A percentile compares a stretch with the other conserved stretches of the same genome.
These are phyloP conservation scores for Laburnicola sp. DNA, from an alignment of 2,329 filamentous ascomycete species.

Conservation along the genomic window DNA sequence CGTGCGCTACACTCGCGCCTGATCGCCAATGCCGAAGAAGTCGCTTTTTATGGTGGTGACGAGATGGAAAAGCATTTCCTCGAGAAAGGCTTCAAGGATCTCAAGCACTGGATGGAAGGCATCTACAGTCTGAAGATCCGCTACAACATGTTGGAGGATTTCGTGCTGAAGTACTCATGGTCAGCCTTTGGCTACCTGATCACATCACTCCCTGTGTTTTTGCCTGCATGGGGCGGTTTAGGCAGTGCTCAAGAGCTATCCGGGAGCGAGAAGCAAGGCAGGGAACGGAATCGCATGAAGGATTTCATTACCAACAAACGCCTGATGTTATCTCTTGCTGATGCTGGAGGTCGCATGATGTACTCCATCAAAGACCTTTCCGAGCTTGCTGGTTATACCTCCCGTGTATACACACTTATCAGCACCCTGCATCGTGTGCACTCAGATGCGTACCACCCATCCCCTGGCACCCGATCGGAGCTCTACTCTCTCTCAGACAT, in stretches of 20 bases:
- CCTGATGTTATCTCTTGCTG: conserved; percentile 94
- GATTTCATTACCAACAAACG: conserved; percentile 99
- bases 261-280: conserved; percentile 55
- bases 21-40: conserved; percentile 95
- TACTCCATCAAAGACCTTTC: conserved; percentile 98
- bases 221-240: conserved; percentile 89
- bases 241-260: conserved; percentile 71
- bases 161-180: conserved; percentile 98
- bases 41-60: conserved; percentile 95
- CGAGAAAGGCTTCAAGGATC: conserved; percentile 86
- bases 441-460: conserved; percentile 80
- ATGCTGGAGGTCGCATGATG: conserved; percentile 98
- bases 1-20: conserved; percentile 85
- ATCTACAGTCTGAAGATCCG: conserved; percentile 97
- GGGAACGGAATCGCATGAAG: conserved; percentile 88
- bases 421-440: conserved; percentile 93
- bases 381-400: conserved; percentile 93
- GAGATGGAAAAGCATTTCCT: conserved; percentile 94
- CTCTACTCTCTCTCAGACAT: conserved; percentile 88
- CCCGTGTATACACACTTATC: conserved; percentile 91
- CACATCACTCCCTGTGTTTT: conserved; percentile 88
- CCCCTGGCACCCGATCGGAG: conserved; percentile 69
- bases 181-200: conserved; percentile 95
- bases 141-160: conserved; percentile 98
- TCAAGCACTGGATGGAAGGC: conserved; percentile 96